phyloP scores from a whole-genome alignment of 164 flowering plant species.

The Dillenia suffruticosa region DNA sequence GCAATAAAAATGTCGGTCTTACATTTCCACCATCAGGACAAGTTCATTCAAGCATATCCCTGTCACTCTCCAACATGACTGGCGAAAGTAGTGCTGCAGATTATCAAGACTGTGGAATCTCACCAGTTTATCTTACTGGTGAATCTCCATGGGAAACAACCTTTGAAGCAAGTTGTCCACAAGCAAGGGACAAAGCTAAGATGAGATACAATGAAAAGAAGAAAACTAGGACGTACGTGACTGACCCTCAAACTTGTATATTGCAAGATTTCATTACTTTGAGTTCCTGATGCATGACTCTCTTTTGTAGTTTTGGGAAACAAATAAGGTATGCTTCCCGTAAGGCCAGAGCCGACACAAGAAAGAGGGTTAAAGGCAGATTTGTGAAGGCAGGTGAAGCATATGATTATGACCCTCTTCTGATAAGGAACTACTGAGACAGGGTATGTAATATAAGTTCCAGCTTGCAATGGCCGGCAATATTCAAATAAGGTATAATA shows the following conservation, averaged over 20 bases:
- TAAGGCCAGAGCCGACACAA: conserved; percentile 63
- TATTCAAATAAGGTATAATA: conserved; percentile 5
- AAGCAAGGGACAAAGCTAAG: conserved; percentile 68
- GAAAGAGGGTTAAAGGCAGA: conserved; percentile 70
- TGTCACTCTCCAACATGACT: conserved; percentile 48
- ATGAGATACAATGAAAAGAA: conserved; percentile 84
- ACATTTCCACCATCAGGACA: conserved; percentile 42
- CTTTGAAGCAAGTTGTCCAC: conserved; percentile 44
- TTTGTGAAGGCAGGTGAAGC: conserved; percentile 65
- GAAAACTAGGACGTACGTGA: conserved; percentile 59
- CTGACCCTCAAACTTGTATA: conserved; percentile 3
- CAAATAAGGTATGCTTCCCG: conserved; percentile 62
- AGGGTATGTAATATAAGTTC: background rate
- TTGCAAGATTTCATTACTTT: background rate
- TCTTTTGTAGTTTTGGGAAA: conserved; percentile 40
- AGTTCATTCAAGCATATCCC: conserved; percentile 47
- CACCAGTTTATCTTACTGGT: conserved; percentile 41
- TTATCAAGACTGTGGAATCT: conserved; percentile 70
- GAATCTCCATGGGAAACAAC: conserved; percentile 66
- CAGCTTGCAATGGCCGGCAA: background rate
- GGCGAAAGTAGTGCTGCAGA: conserved; percentile 62
- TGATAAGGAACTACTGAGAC: conserved; percentile 14
- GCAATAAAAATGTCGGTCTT: conserved; percentile 32
- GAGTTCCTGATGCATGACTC: background rate
- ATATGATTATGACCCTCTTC: conserved; percentile 54